Evolutionary conservation across 495 filamentous ascomycete species (phyloP), one percentile per base, ranked within the genome.

Genomic region (Aspergillus conjunctus): DNA sequence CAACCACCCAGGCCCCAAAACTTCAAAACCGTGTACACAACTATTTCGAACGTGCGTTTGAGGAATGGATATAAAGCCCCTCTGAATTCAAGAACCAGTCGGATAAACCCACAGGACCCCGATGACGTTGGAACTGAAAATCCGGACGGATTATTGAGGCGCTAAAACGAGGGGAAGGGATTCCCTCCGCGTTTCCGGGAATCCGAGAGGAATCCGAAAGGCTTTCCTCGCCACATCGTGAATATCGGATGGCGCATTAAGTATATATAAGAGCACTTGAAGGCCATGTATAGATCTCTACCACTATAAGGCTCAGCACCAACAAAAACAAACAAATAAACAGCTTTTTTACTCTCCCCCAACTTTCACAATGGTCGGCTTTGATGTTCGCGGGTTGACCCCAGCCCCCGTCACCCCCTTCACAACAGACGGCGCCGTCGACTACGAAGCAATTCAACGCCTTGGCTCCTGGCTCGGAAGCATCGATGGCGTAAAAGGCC

Each of bases 351-450:
- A 4, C 37, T 2, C 9, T 11, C 15, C 37, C 15, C 8, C 4
- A 14, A 4, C 9, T n/a, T 11, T 52, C 57, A 63, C 58, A 46
- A 70, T 63, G 62, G 58, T 64, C 31, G 58, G 61, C 34, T 67
- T 64, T 60, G 68, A 73, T 61, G 61, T 73, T 50, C 63, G 58
- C 22, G 71, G 71, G 43, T 63, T 74, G 53, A 72, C 68, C 37
- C 71, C 70, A 1, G 71, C 71, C 30, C 71, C 70, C 46, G 71
- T 74, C 64, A 74, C 71, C 39, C 71, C 71, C 10, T 74, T 74
- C 62, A 72, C 65, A 37, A 31, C 22, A 17, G 62, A 69, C 44
- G 70, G 71, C 7, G 58, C 61, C 3, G 64, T 74, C 45, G 71
- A 74, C 58, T 74, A 66, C 45, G 59, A 61, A 15, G 71, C 71